Evolutionary conservation across 331 rosid genomes (phyloP), one percentile per base, ranked within the genome.

Genomic region (Acacia concinna): DNA sequence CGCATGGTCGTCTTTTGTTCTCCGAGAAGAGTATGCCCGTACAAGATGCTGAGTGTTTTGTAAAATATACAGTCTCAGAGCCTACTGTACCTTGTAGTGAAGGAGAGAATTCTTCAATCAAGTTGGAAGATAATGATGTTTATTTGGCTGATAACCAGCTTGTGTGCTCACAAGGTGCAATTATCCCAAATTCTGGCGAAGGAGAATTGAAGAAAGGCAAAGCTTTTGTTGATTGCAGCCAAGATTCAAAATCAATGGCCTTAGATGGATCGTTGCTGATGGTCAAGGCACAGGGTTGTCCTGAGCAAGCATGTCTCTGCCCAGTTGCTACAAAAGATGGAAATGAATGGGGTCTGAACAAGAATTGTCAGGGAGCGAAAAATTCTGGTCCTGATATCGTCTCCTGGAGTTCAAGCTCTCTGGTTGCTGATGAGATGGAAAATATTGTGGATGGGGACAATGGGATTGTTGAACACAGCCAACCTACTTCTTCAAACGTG

Each of bases 401-500:
- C 43, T 73, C 84, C 75, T 85, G 46, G 68, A 84, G 82, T 76
- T 88, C 96, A 68, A 70, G 79, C 83, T 87, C 89, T 63, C 75
- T 90, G 85, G 78, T 77, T 68, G 81, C 82, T 43, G 84, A 85
- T 46, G 91, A 81, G 43, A 75, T 68, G 82, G 92, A 88, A 47
- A 81, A 81, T 30, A 76, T 79, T 32, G 56, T 75, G 25, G 80
- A 89, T 28, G 78, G 78, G 25, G 89, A 74, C 4, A 82, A 84
- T 12, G 86, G 79, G 78, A 74, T 76, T 74, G 83, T 71, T 60
- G 96, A 91, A 80, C 88, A 75, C 62, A 86, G 80, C 88, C 89
- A 87, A 35, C 88, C 84, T 13, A 44, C 84, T 81, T 72, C 89
- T 73, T 92, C 89, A 23, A 86, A 90, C 88, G 73, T 86, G 89